Evolutionary conservation across 225 moss, liverwort and hornwort species (phyloP).

Genomic region (Pleurozium schreberi): DNA sequence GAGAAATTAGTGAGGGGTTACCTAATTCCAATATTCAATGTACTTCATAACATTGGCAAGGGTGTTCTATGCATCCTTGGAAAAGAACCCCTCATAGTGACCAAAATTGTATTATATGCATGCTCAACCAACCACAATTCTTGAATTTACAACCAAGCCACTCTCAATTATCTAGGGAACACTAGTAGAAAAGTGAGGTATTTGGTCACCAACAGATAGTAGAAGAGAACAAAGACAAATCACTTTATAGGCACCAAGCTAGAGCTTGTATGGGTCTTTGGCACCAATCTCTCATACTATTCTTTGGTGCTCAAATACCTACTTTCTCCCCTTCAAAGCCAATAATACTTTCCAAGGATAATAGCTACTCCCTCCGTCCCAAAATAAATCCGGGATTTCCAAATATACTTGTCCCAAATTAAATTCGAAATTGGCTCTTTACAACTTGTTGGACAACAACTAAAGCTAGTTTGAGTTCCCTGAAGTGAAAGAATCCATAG

Average conservation of each 20-base stretch:
- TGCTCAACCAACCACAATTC: rapidly evolving
- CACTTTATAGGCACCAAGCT: rapidly evolving
- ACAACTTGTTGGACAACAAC: too few relatives aligned
- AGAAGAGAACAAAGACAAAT: background rate
- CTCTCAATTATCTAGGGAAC: background rate
- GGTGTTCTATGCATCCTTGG: background rate
- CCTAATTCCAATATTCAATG: too few relatives aligned
- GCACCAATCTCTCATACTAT: background rate
- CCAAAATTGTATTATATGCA: background rate
- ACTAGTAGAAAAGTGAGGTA: background rate
- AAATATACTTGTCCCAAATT: too few relatives aligned
- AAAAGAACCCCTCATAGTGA: background rate
- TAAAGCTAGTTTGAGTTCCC: too few relatives aligned
- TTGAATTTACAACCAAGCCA: background rate
- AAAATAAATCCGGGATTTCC: too few relatives aligned
- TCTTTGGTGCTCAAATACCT: background rate
- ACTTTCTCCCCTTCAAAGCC: background rate
- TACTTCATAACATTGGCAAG: background rate
- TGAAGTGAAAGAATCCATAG: too few relatives aligned
- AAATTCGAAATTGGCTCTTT: too few relatives aligned
- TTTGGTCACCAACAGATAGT: background rate
- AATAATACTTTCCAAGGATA: rapidly evolving
- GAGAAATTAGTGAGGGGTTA: too few relatives aligned
- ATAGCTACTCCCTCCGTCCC: too few relatives aligned
- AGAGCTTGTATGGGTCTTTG: background rate